Conservation (phyloP, 1,139 yeast species). For the Hansenula lynferdii region DNA sequence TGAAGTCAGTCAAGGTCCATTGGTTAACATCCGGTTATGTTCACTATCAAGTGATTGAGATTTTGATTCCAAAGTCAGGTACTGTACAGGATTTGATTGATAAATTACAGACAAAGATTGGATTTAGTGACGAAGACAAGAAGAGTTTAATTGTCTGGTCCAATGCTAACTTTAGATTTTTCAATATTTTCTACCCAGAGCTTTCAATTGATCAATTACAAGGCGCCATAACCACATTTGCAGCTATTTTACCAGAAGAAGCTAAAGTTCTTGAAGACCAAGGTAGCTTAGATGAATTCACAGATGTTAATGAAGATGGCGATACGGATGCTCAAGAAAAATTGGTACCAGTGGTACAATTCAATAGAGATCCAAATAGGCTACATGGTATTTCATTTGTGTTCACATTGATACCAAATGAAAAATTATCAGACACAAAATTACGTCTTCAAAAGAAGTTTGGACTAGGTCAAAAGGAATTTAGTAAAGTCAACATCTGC, state of each 20-base stretch:
- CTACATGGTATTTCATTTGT: constrained; percentile 89
- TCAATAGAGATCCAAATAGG: constrained; percentile 62
- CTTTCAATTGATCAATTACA: constrained; percentile 25
- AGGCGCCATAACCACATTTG: constrained; percentile 26
- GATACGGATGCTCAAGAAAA: constrained; percentile 21
- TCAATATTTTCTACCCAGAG: constrained; percentile 26
- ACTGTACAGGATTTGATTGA: constrained; percentile 53
- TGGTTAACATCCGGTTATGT: constrained; percentile 62
- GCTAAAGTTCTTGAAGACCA: constrained; percentile 12
- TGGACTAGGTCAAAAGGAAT: constrained; percentile 77
- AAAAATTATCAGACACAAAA: constrained; percentile 59
- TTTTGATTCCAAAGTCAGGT: constrained; percentile 61
- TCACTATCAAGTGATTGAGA: constrained; percentile 64
- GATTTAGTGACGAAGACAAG: constrained; percentile 43
- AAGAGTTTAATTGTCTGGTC: constrained; percentile 45
- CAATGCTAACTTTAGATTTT: constrained; percentile 28
- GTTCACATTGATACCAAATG: constrained; percentile 63
- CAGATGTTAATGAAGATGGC: constrained; percentile 12
- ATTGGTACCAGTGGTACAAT: constrained; percentile 60
- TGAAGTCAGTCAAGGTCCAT: constrained; percentile 56
- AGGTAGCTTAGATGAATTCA: constrained; percentile 26
- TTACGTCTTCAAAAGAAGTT: constrained; percentile 59
- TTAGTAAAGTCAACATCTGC: constrained; percentile 65
- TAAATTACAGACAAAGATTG: constrained; percentile 51
- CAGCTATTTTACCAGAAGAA: constrained; percentile 36